Percentiles rank a stretch among this genome's conserved stretches.
Conservation (phyloP, 2,329 filamentous ascomycete species). For the Chaetothyriales sp. region DNA sequence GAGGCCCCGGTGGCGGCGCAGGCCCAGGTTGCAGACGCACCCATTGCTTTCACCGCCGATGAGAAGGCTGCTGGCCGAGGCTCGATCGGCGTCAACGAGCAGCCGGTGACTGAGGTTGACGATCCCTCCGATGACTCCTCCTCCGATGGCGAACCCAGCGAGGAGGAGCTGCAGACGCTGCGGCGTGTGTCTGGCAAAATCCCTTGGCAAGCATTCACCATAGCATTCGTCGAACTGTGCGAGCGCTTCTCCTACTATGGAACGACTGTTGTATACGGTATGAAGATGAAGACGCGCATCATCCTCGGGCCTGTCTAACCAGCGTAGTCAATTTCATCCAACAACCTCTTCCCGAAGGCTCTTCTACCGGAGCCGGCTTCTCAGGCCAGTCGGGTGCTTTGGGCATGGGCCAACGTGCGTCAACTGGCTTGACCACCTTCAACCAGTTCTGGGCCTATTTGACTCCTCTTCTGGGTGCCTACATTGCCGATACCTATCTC, state of each 20-base stretch:
- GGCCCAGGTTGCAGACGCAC: slow-evolving; percentile 6
- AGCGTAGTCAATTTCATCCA: slow-evolving; percentile 35
- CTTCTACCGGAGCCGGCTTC: slow-evolving; percentile 39
- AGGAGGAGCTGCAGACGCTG: slow-evolving; percentile 12
- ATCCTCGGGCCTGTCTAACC: slow-evolving; percentile 17
- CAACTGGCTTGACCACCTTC: slow-evolving; percentile 37
- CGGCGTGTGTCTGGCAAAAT: slow-evolving; percentile 16
- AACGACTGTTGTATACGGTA: slow-evolving; percentile 9
- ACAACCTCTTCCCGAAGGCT: slow-evolving; percentile 38
- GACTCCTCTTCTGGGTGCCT: slow-evolving; percentile 43
- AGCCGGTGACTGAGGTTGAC: background rate
- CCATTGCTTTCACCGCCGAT: slow-evolving; percentile 4
- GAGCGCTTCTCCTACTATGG: slow-evolving; percentile 19
- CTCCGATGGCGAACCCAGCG: slow-evolving; percentile 1
- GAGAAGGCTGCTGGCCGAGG: slow-evolving; percentile 11
- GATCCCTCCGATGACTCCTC: slow-evolving; percentile 11
- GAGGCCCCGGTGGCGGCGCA: slow-evolving; percentile 11
- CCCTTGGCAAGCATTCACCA: slow-evolving; percentile 12
- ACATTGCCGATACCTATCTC: slow-evolving; percentile 51
- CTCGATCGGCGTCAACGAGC: slow-evolving; percentile 6
- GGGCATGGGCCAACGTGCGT: slow-evolving; percentile 43
- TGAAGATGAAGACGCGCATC: background rate
- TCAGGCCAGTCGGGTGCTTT: slow-evolving; percentile 40
- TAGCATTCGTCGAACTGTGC: slow-evolving; percentile 17
- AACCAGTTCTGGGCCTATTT: slow-evolving; percentile 49